Evolutionary conservation across 2,329 filamentous ascomycete genomes (phyloP), one percentile per base, ranked within the genome.

Genomic region (Botrytis galanthina): DNA sequence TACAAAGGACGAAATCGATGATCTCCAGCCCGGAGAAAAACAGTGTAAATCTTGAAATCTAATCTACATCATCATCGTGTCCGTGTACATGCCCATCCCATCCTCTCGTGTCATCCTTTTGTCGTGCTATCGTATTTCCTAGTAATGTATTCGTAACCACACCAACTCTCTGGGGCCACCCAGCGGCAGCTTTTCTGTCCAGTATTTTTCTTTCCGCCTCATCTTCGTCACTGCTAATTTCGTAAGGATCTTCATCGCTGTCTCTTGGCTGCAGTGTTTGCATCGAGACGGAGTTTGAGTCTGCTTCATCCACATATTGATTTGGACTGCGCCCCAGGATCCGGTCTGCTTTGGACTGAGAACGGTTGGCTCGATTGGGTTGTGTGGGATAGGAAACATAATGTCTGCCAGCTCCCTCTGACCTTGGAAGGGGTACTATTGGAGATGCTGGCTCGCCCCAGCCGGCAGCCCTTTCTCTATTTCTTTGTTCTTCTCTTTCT

Each of bases 391-490:
- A 76, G 6, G 78, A 74, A 29, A 79, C 76, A 72, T 81, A 80
- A 75, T 81, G 79, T 74, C 79, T 76, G 18, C 74, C 79, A 44
- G 79, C 80, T 59, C 79, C 80, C 20, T 76, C 73, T 66, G 66
- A 71, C 39, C 64, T 44, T 32, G 60, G 73, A 9, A 70, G 69
- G 42, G 76, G 75, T 22, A 75, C 12, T 26, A 69, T 54, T 44
- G 75, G 74, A 29, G 76, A 59, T n/a, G 73, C 61, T 26, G 76
- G 76, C 32, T 74, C 73, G 48, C 91, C 91, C 91, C 91, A 93
- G 48, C 91, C 91, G 22, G 91, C 91, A 42, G 85, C 87, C 29
- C 87, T 83, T 81, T 94, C 92, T 72, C 91, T 84, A 74, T 86
- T 84, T 67, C 87, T 85, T 80, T 93, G 91, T 68, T 87, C 84